These are phyloP conservation scores for Cotoneaster glaucophyllus DNA, from an alignment of 306 rosid species.

Conservation along the genomic window DNA sequence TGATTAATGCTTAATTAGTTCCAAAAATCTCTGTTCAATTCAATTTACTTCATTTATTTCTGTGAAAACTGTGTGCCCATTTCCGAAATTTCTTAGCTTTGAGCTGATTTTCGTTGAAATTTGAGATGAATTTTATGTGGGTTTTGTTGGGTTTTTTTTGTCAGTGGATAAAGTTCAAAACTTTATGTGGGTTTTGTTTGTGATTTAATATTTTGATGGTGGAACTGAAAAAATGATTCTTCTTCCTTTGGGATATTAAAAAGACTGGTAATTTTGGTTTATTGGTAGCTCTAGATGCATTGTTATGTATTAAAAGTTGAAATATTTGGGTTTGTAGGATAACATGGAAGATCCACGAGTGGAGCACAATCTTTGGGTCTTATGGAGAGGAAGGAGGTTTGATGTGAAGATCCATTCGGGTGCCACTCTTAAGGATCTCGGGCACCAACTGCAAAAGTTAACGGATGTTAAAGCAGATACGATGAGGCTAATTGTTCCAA, in stretches of 20 bases:
- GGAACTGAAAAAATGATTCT: background rate
- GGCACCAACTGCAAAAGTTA: conserved; percentile 53
- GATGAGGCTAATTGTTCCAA: conserved; percentile 74
- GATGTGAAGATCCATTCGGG: conserved; percentile 37
- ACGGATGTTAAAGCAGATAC: conserved; percentile 70
- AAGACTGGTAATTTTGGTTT: background rate
- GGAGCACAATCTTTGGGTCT: conserved; percentile 30
- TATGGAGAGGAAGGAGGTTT: conserved; percentile 80
- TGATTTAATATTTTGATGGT: conserved; percentile 1
- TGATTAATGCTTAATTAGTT: background rate
- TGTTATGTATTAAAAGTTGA: background rate
- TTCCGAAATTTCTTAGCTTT: background rate
- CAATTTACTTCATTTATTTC: background rate
- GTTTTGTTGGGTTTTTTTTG: background rate
- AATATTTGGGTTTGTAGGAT: conserved; percentile 31
- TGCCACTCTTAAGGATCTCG: conserved; percentile 70
- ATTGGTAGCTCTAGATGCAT: background rate
- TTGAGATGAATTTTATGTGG: background rate
- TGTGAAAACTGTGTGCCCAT: background rate
- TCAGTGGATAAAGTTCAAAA: conserved; percentile 2
- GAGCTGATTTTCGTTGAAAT: conserved; percentile 10
- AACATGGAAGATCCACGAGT: conserved; percentile 47
- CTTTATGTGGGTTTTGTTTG: conserved; percentile 1
- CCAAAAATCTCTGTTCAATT: background rate
- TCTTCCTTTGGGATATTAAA: background rate